These are phyloP conservation scores for Senecio squalidus DNA, from an alignment of 140 eudicot species.

Conservation along the genomic window DNA sequence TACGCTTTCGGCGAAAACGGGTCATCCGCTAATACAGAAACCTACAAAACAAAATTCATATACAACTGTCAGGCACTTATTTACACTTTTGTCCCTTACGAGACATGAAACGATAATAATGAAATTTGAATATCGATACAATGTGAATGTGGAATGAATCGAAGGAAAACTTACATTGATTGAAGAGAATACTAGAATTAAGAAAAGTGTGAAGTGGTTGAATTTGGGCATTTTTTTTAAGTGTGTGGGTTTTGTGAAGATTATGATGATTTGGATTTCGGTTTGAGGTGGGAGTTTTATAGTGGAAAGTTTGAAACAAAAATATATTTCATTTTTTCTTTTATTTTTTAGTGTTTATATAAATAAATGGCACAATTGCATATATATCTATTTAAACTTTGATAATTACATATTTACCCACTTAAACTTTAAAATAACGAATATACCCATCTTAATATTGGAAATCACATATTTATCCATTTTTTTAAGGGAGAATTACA, in stretches of 20 bases:
- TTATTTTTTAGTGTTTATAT: background rate
- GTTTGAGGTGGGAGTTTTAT: conserved; percentile 36
- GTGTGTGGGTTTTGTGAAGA: conserved; percentile 15
- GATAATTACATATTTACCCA: too few relatives aligned
- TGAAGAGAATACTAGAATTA: conserved; percentile 25
- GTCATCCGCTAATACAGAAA: conserved; percentile 31
- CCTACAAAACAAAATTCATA: too few relatives aligned
- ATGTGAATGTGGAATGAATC: conserved; percentile 16
- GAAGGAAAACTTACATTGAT: conserved; percentile 33
- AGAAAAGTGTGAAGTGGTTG: conserved; percentile 32
- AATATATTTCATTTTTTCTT: background rate
- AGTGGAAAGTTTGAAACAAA: conserved; percentile 18
- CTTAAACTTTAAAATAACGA: too few relatives aligned
- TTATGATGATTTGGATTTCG: conserved; percentile 27
- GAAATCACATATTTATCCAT: too few relatives aligned
- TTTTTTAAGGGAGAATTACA: too few relatives aligned
- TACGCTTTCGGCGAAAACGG: conserved; percentile 73
- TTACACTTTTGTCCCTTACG: too few relatives aligned
- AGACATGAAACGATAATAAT: too few relatives aligned
- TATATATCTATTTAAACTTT: too few relatives aligned
- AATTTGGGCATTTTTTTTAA: conserved; percentile 40
- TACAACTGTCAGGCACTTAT: too few relatives aligned
- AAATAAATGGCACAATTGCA: too few relatives aligned
- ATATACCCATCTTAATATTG: too few relatives aligned
- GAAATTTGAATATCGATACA: background rate